Base-by-base conservation (phyloP, 345 rosid species). In the Salix suchowensis region DNA sequence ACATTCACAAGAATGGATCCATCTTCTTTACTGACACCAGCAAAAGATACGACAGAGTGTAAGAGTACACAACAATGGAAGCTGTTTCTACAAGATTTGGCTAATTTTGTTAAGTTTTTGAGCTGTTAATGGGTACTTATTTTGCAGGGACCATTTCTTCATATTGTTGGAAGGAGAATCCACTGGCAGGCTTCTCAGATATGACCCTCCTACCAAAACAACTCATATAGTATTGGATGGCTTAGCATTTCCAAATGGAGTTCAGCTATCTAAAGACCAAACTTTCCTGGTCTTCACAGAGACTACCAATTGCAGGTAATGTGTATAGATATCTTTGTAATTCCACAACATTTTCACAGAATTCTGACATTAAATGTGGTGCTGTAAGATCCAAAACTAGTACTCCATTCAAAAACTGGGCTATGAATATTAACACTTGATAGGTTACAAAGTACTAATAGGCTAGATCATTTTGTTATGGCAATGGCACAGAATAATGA, bases 11-110 rank as follows among this genome's bases (percentile, higher is more conserved):
- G 8, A 96, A 92, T 79, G 99, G 98, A 30, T 96, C 98, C 37
- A 83, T 96, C 83, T 94, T 92, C 86, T 96, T 96, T 85, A 96
- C 98, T 0, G 98, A 96, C 84, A 91, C 99, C 1, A 96, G 97
- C 89, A 87, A 80, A 78, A 89, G 96, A 92, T 90, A 94, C 75
- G 90, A 92, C 60, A 86, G 99, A 75, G 95, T 91, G 98, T 92
- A 79, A 88, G 93, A 71, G 13, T 36, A 4, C 24, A 52, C 24
- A 37, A n/a, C 9, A 55, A 55, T 21, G 11, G 61, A 55, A n/a
- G 19, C n/a, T 52, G 58, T 6, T 52, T 0, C 16, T 65, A 7
- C 34, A 32, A 30, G 70, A 36, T 36, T 28, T 19, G 36, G 18
- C 39, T 36, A 3, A 39, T 24, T 30, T 28, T 32, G 7, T 32